These are phyloP conservation scores for Priceomyces carsonii DNA, from an alignment of 805 yeast species.

Conservation along the genomic window DNA sequence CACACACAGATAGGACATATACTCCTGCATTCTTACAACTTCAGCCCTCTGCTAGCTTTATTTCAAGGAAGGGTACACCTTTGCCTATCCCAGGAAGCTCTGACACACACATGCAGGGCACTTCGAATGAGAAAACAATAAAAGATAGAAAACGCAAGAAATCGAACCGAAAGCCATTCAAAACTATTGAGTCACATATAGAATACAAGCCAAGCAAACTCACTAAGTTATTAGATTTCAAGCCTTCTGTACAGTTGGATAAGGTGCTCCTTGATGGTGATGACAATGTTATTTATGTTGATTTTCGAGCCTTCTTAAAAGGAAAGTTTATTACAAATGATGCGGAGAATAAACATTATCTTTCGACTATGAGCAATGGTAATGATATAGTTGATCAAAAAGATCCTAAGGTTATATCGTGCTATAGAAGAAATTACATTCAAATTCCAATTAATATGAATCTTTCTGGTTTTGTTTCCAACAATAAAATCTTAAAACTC, in stretches of 20 bases:
- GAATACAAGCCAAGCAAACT: slow-evolving; percentile 29
- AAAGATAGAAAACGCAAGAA: slow-evolving; percentile 10
- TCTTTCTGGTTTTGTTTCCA: slow-evolving; percentile 23
- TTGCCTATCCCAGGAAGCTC: too few species aligned
- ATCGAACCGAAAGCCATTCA: slow-evolving; percentile 9
- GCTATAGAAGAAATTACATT: slow-evolving; percentile 47
- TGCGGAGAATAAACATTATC: slow-evolving; percentile 37
- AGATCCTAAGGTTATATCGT: slow-evolving; percentile 42
- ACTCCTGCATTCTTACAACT: slow-evolving; percentile 2
- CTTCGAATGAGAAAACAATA: slow-evolving; percentile 4
- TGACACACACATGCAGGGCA: too few species aligned
- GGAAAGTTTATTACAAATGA: slow-evolving; percentile 46
- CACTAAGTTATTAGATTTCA: slow-evolving; percentile 29
- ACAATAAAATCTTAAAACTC: slow-evolving; percentile 27
- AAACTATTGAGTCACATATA: slow-evolving; percentile 18
- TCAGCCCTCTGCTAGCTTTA: background rate
- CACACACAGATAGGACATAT: slow-evolving; percentile 1
- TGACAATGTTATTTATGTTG: slow-evolving; percentile 24
- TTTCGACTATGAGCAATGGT: slow-evolving; percentile 15
- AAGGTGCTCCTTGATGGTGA: slow-evolving; percentile 30
- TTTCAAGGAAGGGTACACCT: background rate
- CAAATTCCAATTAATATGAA: slow-evolving; percentile 33
- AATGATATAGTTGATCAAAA: slow-evolving; percentile 7
- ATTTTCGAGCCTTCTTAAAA: slow-evolving; percentile 38
- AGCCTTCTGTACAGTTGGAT: slow-evolving; percentile 15